Conservation (phyloP, 257 asterid species). For the Nicotiana noctiflora region DNA sequence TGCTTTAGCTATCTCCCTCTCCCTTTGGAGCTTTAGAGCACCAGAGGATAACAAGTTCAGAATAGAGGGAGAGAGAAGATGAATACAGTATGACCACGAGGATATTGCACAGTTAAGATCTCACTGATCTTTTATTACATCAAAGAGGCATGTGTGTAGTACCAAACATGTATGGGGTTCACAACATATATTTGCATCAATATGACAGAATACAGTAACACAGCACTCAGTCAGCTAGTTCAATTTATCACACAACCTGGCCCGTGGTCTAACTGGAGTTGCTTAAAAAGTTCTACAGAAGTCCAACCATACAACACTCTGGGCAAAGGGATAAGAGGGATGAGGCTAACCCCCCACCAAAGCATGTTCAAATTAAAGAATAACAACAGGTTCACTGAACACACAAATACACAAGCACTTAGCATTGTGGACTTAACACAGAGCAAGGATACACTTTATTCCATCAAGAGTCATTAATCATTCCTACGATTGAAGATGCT, state of each 20-base stretch:
- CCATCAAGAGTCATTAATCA: background rate
- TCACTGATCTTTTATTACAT: conserved; percentile 9
- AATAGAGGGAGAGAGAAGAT: conserved; percentile 26
- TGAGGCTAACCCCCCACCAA: background rate
- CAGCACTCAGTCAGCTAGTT: background rate
- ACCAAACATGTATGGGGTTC: background rate
- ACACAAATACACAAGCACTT: background rate
- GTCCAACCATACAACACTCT: background rate
- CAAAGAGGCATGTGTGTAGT: background rate
- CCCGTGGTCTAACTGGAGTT: background rate
- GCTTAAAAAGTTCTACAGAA: background rate
- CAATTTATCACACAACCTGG: background rate
- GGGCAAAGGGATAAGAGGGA: background rate
- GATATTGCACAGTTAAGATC: background rate
- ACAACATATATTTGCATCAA: background rate
- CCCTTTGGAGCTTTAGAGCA: conserved; percentile 85
- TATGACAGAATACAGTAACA: background rate
- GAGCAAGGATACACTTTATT: background rate
- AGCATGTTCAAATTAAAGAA: background rate
- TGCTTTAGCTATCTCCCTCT: conserved; percentile 46
- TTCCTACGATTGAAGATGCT: background rate
- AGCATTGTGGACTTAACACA: background rate
- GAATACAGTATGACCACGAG: conserved; percentile 29
- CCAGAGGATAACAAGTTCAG: conserved; percentile 63
- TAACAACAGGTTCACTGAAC: background rate